Base-by-base conservation (phyloP, 768 basidiomycete species). In the Tricholoma matsutake region DNA sequence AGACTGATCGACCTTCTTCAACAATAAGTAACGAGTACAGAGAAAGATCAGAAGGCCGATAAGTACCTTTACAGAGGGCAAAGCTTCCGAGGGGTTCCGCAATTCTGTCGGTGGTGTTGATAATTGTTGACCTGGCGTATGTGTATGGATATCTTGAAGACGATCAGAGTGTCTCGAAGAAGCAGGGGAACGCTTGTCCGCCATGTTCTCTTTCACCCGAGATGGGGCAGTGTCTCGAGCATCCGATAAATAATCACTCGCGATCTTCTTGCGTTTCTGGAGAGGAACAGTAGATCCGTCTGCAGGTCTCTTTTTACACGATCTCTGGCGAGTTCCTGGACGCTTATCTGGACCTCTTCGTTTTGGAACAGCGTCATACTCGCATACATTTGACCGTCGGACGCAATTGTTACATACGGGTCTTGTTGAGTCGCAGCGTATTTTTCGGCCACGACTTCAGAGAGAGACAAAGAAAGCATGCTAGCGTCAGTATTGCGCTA, bases 321-420 rank as follows among this genome's bases (percentile, higher is more conserved):
- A 88, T 66, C 91, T 82, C 71, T 91, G 88, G 63, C 91, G 83
- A 60, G 90, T 92, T 29, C 91, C 91, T 61, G 91, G 91, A 68
- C 84, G 85, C 76, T 91, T 92, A 81, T 93, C 91, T 63, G 91
- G 91, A 2, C 92, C 92, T 63, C 91, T 83, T 62, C 92, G 86
- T 75, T 89, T 91, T 67, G 91, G 91, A 58, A 83, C 87, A 29
- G 84, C 77, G 71, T 93, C 91, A 74, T 92, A 93, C 75, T 87
- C 81, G 74, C 91, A 93, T 58, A 81, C 80, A 73, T 91, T 90
- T 65, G 83, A 84, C 69, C 91, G 81, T 70, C 90, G 86, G 74
- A 83, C 79, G 73, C 91, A 92, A 75, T 93, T 93, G 78, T 87
- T 84, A 79, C 91, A 93, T 59, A 81, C 79, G 64, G 91, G 91